A percentile compares a stretch with the other conserved stretches of the same genome.
Conservation (phyloP, 1,284 basidiomycete species). For the Phenoliferia sp. region DNA sequence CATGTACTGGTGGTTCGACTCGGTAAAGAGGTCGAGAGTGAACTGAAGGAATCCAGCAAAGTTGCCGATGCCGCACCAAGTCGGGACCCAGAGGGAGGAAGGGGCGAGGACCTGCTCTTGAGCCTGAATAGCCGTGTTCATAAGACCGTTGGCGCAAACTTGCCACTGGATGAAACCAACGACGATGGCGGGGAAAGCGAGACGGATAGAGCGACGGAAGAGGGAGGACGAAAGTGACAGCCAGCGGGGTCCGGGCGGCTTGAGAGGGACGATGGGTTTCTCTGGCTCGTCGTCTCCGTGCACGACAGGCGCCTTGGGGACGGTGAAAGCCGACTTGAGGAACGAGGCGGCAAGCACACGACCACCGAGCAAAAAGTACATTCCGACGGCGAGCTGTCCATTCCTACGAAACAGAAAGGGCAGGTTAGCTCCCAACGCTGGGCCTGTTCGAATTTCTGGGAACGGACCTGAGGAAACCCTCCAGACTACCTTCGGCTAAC, state of each 20-base stretch:
- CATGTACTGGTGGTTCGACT: slow-evolving; percentile 44
- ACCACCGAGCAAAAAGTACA: slow-evolving; percentile 45
- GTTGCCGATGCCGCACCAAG: slow-evolving; percentile 43
- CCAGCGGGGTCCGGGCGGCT: slow-evolving; percentile 39
- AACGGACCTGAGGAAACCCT: slow-evolving; percentile 35
- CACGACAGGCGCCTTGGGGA: slow-evolving; percentile 40
- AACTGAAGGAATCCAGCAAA: slow-evolving; percentile 43
- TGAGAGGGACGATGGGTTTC: slow-evolving; percentile 33
- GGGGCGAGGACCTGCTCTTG: slow-evolving; percentile 37
- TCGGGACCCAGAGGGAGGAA: slow-evolving; percentile 42
- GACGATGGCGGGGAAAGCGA: slow-evolving; percentile 43
- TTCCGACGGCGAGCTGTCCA: slow-evolving; percentile 40
- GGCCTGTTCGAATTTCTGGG: slow-evolving; percentile 21
- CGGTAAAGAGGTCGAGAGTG: slow-evolving; percentile 43
- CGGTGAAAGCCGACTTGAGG: slow-evolving; percentile 40
- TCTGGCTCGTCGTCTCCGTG: slow-evolving; percentile 41
- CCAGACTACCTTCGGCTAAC: slow-evolving; percentile 40
- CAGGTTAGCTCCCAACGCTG: no score
- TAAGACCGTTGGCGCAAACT: slow-evolving; percentile 39
- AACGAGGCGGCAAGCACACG: slow-evolving; percentile 44
- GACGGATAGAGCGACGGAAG: slow-evolving; percentile 44
- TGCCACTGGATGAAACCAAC: slow-evolving; percentile 44
- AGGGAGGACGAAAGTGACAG: slow-evolving; percentile 42
- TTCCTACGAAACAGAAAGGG: slow-evolving; percentile 30
- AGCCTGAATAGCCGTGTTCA: slow-evolving; percentile 38